Conservation (phyloP, 1,139 yeast genomes). For the Groenewaldozyma sp. region DNA sequence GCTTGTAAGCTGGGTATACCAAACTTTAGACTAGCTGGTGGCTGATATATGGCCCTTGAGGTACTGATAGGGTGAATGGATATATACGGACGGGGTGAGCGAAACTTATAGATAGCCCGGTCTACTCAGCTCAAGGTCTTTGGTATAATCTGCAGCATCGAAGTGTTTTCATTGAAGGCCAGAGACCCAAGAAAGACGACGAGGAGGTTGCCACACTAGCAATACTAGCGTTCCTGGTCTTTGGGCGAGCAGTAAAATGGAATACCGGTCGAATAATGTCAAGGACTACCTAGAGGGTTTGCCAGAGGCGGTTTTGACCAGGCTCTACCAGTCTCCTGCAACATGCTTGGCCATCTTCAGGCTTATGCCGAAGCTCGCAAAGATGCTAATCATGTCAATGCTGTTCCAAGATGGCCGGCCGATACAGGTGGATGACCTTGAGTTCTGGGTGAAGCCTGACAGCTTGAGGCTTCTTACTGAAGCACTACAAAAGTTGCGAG, state of each 20-base stretch:
- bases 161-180: too few species aligned
- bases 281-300: constrained; percentile 84
- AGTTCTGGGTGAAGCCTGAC: constrained; percentile 58
- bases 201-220: background rate
- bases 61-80: too few species aligned
- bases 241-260: too few species aligned
- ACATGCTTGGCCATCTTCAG: constrained; percentile 89
- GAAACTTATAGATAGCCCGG: too few species aligned
- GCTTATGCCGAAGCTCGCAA: constrained; percentile 79
- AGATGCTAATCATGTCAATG: constrained; percentile 81
- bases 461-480: constrained; percentile 52
- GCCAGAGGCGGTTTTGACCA: constrained; percentile 72
- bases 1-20: too few species aligned
- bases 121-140: too few species aligned
- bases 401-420: constrained; percentile 75
- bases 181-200: constrained; percentile 3
- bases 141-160: too few species aligned
- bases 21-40: too few species aligned
- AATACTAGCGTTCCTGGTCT: background rate
- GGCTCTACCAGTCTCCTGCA: constrained; percentile 76
- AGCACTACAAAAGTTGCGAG: constrained; percentile 66
- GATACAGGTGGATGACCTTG: constrained; percentile 56
- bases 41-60: too few species aligned
- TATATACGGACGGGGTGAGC: too few species aligned
- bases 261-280: constrained; percentile 45